Percentiles rank a stretch among this genome's conserved stretches.
Conservation (phyloP, 768 basidiomycete genomes). For the Aureoboletus auriporus region DNA sequence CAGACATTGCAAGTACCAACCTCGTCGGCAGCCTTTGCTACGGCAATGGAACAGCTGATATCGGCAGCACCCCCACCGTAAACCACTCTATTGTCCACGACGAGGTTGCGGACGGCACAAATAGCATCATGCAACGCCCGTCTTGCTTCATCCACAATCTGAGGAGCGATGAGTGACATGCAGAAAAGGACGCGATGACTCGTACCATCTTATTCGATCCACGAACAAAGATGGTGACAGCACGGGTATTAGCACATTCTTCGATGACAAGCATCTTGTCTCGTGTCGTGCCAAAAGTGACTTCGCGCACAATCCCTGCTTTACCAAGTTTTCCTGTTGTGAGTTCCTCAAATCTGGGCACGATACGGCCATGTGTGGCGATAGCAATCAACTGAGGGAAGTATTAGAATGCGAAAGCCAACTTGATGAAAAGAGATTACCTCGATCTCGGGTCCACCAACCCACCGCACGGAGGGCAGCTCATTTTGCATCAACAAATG, state of each 20-base stretch:
- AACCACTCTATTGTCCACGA: conserved; percentile 93
- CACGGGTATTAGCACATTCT: conserved; percentile 94
- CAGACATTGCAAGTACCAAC: conserved; percentile 35
- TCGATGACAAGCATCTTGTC: conserved; percentile 99
- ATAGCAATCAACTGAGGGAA: conserved; percentile 84
- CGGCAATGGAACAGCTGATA: conserved; percentile 91
- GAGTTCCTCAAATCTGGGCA: conserved; percentile 96
- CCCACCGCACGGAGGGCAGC: conserved; percentile 96
- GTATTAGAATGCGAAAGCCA: background rate
- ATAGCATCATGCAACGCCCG: conserved; percentile 97
- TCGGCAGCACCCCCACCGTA: conserved; percentile 99
- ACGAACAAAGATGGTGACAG: conserved; percentile 95
- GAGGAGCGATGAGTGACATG: conserved; percentile 1
- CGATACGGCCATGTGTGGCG: conserved; percentile 96
- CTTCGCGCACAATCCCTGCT: conserved; percentile 90
- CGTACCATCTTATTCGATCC: conserved; percentile 98
- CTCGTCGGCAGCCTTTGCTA: conserved; percentile 92
- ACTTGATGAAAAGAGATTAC: conserved; percentile 33
- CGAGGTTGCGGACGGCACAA: conserved; percentile 93
- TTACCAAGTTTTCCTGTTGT: conserved; percentile 86
- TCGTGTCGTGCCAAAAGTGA: conserved; percentile 94
- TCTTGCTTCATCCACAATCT: conserved; percentile 99
- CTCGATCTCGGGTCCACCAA: conserved; percentile 99
- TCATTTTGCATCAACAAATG: conserved; percentile 98
- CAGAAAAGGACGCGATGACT: background rate